These are phyloP conservation scores for Coprinopsis marcescibilis DNA, from an alignment of 768 basidiomycete genomes.

Conservation along the genomic window DNA sequence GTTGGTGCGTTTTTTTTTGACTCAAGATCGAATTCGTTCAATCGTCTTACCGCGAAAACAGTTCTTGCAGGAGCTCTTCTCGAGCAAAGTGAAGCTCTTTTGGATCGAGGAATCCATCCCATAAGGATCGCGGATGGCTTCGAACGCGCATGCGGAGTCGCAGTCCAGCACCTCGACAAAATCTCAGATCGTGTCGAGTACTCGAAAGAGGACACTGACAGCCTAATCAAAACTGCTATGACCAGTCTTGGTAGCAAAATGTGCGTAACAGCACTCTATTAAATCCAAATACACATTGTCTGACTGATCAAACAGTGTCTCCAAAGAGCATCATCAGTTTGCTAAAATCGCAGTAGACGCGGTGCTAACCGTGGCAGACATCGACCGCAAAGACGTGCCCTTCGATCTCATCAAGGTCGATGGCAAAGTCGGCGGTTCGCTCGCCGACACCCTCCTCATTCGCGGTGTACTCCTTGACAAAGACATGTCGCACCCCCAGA, in stretches of 20 bases:
- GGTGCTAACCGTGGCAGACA: constrained; percentile 90
- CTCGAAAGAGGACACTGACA: constrained; percentile 73
- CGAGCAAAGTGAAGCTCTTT: constrained; percentile 89
- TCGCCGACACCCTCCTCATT: constrained; percentile 93
- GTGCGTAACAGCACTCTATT: constrained; percentile 38
- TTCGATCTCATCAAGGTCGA: constrained; percentile 99
- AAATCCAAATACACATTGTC: not conserved
- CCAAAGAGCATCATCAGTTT: constrained; percentile 92
- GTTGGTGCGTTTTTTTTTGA: constrained; percentile 63
- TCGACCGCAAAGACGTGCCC: constrained; percentile 89
- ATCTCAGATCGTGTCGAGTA: constrained; percentile 90
- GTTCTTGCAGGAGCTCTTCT: constrained; percentile 97
- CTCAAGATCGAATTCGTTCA: constrained; percentile 5
- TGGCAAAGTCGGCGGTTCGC: constrained; percentile 95
- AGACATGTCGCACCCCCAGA: constrained; percentile 99
- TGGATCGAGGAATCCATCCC: constrained; percentile 99
- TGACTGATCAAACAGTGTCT: constrained; percentile 57
- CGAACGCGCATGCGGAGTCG: constrained; percentile 88
- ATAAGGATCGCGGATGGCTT: constrained; percentile 99
- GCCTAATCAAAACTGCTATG: constrained; percentile 91
- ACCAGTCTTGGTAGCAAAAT: constrained; percentile 98
- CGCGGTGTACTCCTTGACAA: constrained; percentile 99
- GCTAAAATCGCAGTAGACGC: constrained; percentile 98
- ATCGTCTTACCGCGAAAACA: constrained; percentile 23
- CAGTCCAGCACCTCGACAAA: constrained; percentile 82